phyloP scores from a whole-genome alignment of 495 filamentous ascomycete genomes.

The Podospora pseudoanserina region DNA sequence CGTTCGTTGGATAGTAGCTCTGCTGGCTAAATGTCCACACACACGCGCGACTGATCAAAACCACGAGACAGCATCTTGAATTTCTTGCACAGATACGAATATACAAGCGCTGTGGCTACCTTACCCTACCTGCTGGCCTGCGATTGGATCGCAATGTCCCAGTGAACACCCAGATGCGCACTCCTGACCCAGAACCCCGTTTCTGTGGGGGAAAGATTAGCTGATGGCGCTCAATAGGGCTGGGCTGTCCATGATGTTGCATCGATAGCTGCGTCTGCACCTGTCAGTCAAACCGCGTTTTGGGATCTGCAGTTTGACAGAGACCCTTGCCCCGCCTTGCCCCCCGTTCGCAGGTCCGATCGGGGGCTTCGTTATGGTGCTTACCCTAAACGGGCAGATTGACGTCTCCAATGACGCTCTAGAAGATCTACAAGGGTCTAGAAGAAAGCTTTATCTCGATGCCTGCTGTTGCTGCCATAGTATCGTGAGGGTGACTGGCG shows the following conservation, averaged over 20 bases:
- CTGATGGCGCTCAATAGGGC: not conserved
- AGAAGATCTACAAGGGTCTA: not conserved
- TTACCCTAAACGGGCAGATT: not conserved
- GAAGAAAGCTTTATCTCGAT: slow-evolving; percentile 10
- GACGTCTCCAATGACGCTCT: slow-evolving; percentile 16
- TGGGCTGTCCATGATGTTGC: slow-evolving; percentile 1
- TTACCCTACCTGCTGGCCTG: not conserved
- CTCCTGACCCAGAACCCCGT: too few species aligned
- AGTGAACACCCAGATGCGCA: not conserved
- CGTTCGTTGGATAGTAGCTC: not conserved
- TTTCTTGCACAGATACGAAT: not conserved
- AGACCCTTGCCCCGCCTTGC: slow-evolving; percentile 15
- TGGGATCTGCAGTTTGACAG: slow-evolving; percentile 11
- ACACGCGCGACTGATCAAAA: not conserved
- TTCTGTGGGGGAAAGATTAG: too few species aligned
- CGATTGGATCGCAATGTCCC: not conserved
- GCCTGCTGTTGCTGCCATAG: slow-evolving; percentile 8
- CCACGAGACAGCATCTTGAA: not conserved
- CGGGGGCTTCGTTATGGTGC: not conserved
- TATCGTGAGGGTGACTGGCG: not conserved
- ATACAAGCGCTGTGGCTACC: not conserved
- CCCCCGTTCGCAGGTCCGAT: slow-evolving; percentile 3
- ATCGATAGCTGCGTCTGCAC: not conserved
- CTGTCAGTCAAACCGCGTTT: not conserved
- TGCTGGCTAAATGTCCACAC: not conserved